Percentiles rank a stretch among this genome's conserved stretches.
These are phyloP conservation scores for Hordeum marinum DNA, from an alignment of 176 grass and related monocot genomes.

Conservation along the genomic window DNA sequence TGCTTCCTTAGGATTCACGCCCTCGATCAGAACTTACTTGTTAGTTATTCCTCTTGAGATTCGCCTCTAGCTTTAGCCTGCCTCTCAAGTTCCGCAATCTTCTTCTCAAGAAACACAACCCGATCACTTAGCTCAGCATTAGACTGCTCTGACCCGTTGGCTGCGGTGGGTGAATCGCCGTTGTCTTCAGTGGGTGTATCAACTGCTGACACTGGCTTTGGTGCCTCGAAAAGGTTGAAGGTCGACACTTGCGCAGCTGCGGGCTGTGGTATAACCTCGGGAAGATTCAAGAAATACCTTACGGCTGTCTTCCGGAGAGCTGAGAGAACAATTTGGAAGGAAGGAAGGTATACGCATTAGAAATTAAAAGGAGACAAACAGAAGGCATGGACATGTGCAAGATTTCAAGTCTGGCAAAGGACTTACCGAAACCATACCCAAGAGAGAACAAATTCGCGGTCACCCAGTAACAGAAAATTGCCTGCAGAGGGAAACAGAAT, in stretches of 20 bases:
- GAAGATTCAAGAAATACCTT: constrained; percentile 54
- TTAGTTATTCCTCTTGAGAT: constrained; percentile 28
- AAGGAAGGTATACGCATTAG: not conserved
- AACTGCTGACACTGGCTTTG: constrained; percentile 38
- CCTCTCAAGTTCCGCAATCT: constrained; percentile 69
- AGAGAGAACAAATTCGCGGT: constrained; percentile 92
- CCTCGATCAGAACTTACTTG: constrained; percentile 7
- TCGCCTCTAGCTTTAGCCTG: constrained; percentile 69
- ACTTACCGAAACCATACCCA: constrained; percentile 64
- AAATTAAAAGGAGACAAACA: not conserved
- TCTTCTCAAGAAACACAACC: constrained; percentile 72
- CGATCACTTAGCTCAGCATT: constrained; percentile 52
- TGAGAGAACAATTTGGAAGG: constrained; percentile 18
- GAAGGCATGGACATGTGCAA: not conserved
- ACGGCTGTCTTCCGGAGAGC: constrained; percentile 49
- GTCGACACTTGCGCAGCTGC: constrained; percentile 9
- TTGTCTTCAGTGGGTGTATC: not conserved
- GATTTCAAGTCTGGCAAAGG: not conserved
- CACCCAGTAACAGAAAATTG: constrained; percentile 93
- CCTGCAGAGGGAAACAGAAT: constrained; percentile 41
- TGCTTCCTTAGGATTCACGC: not conserved
- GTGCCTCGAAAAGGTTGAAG: constrained; percentile 33
- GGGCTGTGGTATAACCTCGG: constrained; percentile 35
- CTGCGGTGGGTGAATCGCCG: constrained; percentile 8
- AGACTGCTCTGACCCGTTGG: constrained; percentile 26